Conservation (phyloP, 2,329 filamentous ascomycete species). For the Fonsecaea monophora region DNA sequence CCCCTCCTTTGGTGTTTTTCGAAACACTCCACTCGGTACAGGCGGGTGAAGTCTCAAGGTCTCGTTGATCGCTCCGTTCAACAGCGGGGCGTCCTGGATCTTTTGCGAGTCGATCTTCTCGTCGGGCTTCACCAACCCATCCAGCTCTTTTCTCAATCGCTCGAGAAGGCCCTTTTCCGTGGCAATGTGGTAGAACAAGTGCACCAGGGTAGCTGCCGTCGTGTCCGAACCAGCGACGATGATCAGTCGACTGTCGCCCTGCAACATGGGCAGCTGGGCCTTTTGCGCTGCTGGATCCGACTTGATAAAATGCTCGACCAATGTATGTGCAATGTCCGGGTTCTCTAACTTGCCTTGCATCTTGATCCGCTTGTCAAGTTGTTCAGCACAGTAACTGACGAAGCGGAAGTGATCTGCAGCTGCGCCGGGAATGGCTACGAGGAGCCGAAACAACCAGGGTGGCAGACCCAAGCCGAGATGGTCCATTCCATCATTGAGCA, state of each 20-base stretch:
- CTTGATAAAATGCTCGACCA: conserved; percentile 40
- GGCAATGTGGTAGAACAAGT: conserved; percentile 51
- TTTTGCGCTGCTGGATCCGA: conserved; percentile 26
- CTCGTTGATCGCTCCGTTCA: conserved; percentile 51
- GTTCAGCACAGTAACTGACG: conserved; percentile 46
- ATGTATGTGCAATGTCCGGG: conserved; percentile 41
- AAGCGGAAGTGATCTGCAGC: conserved; percentile 46
- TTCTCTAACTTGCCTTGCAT: conserved; percentile 38
- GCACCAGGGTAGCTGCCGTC: conserved; percentile 49
- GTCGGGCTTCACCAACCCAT: conserved; percentile 24
- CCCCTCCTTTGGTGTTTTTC: conserved; percentile 50
- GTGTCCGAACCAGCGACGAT: conserved; percentile 50
- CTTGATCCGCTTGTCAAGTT: conserved; percentile 45
- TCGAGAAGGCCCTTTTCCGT: conserved; percentile 36
- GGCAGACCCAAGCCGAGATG: conserved; percentile 36
- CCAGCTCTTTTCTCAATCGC: conserved; percentile 47
- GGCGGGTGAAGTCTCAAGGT: conserved; percentile 52
- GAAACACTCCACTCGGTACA: conserved; percentile 46
- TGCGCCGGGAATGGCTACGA: conserved; percentile 44
- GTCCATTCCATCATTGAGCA: conserved; percentile 45
- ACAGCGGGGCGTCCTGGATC: conserved; percentile 26
- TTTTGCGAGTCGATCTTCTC: conserved; percentile 20
- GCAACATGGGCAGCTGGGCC: conserved; percentile 40
- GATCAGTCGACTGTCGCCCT: conserved; percentile 43
- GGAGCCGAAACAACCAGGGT: conserved; percentile 37